A percentile compares a stretch with the other conserved stretches of the same genome.
Evolutionary conservation across 1,139 yeast species (phyloP).

Genomic region (Yamadazyma conglobata): DNA sequence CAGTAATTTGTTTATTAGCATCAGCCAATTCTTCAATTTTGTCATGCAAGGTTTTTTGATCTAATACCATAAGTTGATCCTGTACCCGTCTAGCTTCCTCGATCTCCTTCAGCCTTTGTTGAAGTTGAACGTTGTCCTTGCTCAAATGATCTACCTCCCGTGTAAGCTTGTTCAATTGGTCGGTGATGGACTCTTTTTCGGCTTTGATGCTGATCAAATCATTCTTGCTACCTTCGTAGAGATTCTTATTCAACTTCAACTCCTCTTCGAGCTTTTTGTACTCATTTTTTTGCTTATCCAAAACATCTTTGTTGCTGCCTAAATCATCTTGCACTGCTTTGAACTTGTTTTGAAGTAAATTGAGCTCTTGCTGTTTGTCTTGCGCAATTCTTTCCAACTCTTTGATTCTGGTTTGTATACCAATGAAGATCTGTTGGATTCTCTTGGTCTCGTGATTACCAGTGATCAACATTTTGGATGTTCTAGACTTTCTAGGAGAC

Average conservation of each 20-base stretch:
- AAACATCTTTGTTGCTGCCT: neutral
- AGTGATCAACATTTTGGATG: neutral
- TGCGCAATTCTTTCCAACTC: slow-evolving; percentile 6
- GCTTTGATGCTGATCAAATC: slow-evolving; percentile 1
- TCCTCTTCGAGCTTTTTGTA: slow-evolving; percentile 6
- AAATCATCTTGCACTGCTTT: slow-evolving; percentile 3
- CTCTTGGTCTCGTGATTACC: slow-evolving; percentile 9
- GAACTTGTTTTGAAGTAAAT: slow-evolving; percentile 4
- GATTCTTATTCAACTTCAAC: slow-evolving; percentile 6
- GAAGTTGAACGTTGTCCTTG: slow-evolving; percentile 1
- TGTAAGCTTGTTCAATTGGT: neutral
- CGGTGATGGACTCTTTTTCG: neutral
- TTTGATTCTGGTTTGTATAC: slow-evolving; percentile 7
- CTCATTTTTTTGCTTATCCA: slow-evolving; percentile 3
- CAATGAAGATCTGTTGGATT: slow-evolving; percentile 7
- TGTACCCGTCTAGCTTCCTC: slow-evolving; percentile 10
- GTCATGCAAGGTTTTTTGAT: slow-evolving; percentile 40
- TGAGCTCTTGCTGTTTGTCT: slow-evolving; percentile 5
- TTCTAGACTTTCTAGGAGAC: no score
- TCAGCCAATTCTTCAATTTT: slow-evolving; percentile 37
- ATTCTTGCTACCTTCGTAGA: slow-evolving; percentile 4
- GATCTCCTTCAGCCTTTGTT: slow-evolving; percentile 1
- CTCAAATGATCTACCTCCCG: neutral
- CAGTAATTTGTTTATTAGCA: neutral
- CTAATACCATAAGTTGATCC: slow-evolving; percentile 8